Base-by-base conservation (phyloP, 495 filamentous ascomycete species). In the Penicillium soppii region DNA sequence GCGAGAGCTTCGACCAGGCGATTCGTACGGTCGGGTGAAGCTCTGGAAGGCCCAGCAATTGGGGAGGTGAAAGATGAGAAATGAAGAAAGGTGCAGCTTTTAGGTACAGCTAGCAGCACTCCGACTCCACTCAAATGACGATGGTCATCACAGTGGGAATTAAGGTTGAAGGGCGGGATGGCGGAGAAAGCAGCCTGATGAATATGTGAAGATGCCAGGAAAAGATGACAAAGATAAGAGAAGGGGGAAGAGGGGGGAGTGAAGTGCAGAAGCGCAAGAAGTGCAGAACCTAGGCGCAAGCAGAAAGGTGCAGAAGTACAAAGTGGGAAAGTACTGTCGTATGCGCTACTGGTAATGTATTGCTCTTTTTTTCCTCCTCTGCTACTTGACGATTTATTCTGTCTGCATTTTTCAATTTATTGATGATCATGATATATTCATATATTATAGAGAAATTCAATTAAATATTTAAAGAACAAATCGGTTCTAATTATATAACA, bases 271-370 rank as follows among this genome's bases (percentile, higher is more conserved):
- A 44, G n/a, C n/a, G n/a, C n/a, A n/a, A n/a, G n/a, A n/a, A n/a
- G n/a, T n/a, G n/a, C n/a, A n/a, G n/a, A 32, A 12, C 29, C 29
- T 12, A 12, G 29, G 29, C 13, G 29, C 19, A 12, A 47, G n/a
- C n/a, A n/a, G n/a, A n/a, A 21, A 12, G 19, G 43, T 10, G 30
- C 39, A 53, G 27, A 57, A 57, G 49, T 40, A 47, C 39, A 33
- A 17, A 36, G 13, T 33, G 21, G 16, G 23, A 54, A 32, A 32
- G 44, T 36, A 47, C 45, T 19, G 19, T 8, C n/a, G 25, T 43
- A 19, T 43, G 13, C 30, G 29, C 22, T 36, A 47, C 20, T 20
- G 23, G 41, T 26, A 20, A 15, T 43, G 25, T 13, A 12, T n/a
- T 3, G 39, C 20, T 10, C 29, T 3, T 12, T 32, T 10, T 3